Base-by-base conservation (phyloP, 192 early-diverging fungal species). In the Coemansia sp. region DNA sequence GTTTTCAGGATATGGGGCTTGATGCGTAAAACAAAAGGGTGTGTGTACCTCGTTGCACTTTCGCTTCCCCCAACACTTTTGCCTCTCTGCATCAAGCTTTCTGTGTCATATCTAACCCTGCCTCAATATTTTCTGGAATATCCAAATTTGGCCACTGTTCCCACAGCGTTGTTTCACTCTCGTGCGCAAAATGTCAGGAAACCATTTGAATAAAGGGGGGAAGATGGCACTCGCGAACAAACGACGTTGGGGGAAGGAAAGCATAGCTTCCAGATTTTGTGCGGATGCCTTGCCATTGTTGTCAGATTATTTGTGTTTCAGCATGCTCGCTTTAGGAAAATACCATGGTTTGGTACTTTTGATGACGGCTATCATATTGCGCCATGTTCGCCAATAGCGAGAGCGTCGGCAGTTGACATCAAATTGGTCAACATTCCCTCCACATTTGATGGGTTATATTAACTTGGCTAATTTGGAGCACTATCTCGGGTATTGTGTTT, bases 1-100 rank as follows among this genome's bases (percentile, higher is more conserved):
- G 2, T 20, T n/a, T 8, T 4, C 30, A 13, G 28, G 52, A 54
- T 54, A 54, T 54, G 52, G 52, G 52, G 52, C 52, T 54, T 54
- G 52, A 48, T 48, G n/a, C n/a, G n/a, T n/a, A n/a, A n/a, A n/a
- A 15, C 45, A 48, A 6, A 27, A 25, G 45, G 6, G 45, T 0
- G 45, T 11, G 34, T 6, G 13, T 36, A 36, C 34, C 8, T 3
- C 3, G 25, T 48, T 6, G 45, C 6, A 25, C 2, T 47, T 13
- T 22, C 6, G 8, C 45, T 13, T 23, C 45, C 45, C 10, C n/a
- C 19, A 11, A 7, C 42, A 17, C 10, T 4, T 6, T 23, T 11
- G 25, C 20, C 6, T 15, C 7, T 25, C 44, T 47, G 20, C 22
- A 23, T 8, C 6, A 23, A 11, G n/a, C 19, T 20, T 23, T 48